Evolutionary conservation across 495 filamentous ascomycete genomes (phyloP), one percentile per base, ranked within the genome.

Genomic region (Cenococcum geophilum): DNA sequence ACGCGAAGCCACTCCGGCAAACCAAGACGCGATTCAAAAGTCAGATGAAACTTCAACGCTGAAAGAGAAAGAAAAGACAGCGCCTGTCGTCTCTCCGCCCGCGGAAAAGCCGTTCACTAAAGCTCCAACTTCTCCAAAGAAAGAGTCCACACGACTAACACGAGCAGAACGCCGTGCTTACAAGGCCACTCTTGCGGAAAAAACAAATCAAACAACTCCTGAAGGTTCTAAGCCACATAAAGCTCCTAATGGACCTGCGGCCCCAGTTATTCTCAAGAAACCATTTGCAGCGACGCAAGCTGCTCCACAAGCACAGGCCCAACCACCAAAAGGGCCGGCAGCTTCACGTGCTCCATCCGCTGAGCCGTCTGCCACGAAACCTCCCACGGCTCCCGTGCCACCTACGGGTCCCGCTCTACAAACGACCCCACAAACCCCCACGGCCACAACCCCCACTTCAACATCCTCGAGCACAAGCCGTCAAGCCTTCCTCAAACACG

Each of bases 401-500:
- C 63, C 70, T 12, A 70, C 70, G 53, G 35, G 69, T 73, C 18
- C 59, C 71, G 0, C 78, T 76, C 54, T 40, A 70, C 21, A 51
- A 68, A 51, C 74, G 71, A 68, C 68, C 69, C 6, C 55, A 58
- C 35, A 74, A 69, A 62, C 82, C 62, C 70, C 71, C 68, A 59
- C 62, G 63, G 55, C 65, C 47, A 32, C 59, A 34, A 51, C 59
- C 37, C 53, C 43, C 27, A 16, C 66, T 47, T 18, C 69, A 43
- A 32, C 57, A 1, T 54, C 86, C 35, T 32, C 47, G 18, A 62
- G 62, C 53, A 68, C 62, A 14, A 53, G 60, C 45, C 62, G 58
- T 22, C 68, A 89, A 69, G 91, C 89, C n/a, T 97, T 96, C 70
- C 78, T 96, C 66, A 96, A 96, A 69, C 91, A 95, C 67, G 91